These are phyloP conservation scores for Phialophora macrospora DNA, from an alignment of 2,329 filamentous ascomycete genomes.

Conservation along the genomic window DNA sequence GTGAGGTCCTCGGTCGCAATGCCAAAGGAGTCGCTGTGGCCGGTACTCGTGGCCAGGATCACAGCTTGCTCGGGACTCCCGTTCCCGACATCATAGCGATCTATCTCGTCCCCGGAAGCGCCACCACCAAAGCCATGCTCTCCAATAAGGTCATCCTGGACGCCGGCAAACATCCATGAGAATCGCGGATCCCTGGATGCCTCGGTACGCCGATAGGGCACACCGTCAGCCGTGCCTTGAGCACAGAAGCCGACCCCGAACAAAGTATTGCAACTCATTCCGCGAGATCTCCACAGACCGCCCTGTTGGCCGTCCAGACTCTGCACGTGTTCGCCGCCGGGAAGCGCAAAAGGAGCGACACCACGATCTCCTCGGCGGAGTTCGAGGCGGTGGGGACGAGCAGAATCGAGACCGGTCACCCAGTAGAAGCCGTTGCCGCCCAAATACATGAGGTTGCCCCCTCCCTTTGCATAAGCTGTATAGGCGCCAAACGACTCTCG, in stretches of 20 bases:
- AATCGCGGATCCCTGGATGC: conserved; percentile 28
- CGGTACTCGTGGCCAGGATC: conserved; percentile 40
- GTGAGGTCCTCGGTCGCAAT: conserved; percentile 28
- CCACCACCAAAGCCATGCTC: conserved; percentile 43
- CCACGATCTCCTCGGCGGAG: conserved; percentile 45
- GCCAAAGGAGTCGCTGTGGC: conserved; percentile 36
- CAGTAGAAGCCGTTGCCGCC: conserved; percentile 49
- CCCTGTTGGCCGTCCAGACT: conserved; percentile 43
- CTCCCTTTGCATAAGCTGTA: conserved; percentile 40
- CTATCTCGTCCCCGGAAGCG: conserved; percentile 47
- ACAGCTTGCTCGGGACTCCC: conserved; percentile 43
- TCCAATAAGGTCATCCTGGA: conserved; percentile 37
- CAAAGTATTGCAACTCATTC: conserved; percentile 42
- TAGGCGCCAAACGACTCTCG: conserved; percentile 41
- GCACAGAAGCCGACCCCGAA: conserved; percentile 44
- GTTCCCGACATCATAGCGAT: conserved; percentile 43
- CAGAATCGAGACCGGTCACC: conserved; percentile 30
- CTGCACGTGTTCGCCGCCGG: conserved; percentile 29
- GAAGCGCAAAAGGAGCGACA: conserved; percentile 23
- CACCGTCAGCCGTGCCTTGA: conserved; percentile 42
- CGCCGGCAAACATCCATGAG: conserved; percentile 35
- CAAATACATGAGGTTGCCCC: conserved; percentile 48
- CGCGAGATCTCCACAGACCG: conserved; percentile 45
- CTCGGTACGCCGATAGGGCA: conserved; percentile 37
- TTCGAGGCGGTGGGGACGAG: conserved; percentile 44